Evolutionary conservation across 164 flowering plant species (phyloP), one percentile per base, ranked within the genome.

Genomic region (Saururus chinensis): DNA sequence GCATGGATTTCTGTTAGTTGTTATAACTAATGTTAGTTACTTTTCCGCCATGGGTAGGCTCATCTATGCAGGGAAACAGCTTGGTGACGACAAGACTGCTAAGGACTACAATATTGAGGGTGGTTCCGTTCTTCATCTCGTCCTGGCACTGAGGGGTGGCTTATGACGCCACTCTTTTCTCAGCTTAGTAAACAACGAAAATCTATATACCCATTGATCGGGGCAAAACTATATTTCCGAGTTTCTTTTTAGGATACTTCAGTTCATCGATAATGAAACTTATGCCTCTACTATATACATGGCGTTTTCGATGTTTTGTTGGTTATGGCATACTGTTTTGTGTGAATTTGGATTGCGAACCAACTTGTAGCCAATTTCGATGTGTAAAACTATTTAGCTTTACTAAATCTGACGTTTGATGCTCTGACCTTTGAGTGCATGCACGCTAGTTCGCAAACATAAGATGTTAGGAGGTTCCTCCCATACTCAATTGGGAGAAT

Each of bases 71-170:
- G 77, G 80, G 40, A 77, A 77, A 65, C 80, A 74, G 69, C 69
- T 77, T 9, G 75, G 65, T 11, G 80, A 77, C 64, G 80, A 77
- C 68, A 77, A 77, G 69, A 74, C 73, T 41, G 80, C 77, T 0
- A 57, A 57, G 53, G 80, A 77, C 60, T 74, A 77, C 67, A 77
- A 74, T 70, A 74, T 77, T 37, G 77, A 77, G 66, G 77, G 77
- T 37, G 77, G 77, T 51, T 77, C 80, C 60, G 77, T 77, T 60
- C 80, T 74, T 66, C 80, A 74, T 71, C 77, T 77, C 40, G 80
- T 77, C 25, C 77, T 77, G 49, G 75, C 80, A 2, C 64, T 74
- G 40, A 71, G 77, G 60, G 76, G 76, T 48, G 76, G 76, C 23
- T 14, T 52, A n/a, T 51, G 51, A 41, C 26, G 22, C 19, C 48